Evolutionary conservation across 345 rosid species (phyloP).

Genomic region (Hypericum perforatum): DNA sequence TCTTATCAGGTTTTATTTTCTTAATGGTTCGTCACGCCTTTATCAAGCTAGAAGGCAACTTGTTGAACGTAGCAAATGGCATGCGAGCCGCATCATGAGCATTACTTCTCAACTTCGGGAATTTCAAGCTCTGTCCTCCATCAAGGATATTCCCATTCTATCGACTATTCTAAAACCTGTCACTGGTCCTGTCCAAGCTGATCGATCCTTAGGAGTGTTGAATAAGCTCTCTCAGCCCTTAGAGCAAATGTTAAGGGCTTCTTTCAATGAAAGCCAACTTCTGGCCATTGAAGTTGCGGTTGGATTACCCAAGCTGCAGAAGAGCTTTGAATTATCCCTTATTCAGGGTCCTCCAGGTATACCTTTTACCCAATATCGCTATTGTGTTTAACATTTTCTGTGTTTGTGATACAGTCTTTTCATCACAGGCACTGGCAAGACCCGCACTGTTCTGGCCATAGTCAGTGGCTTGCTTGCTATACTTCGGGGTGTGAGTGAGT

Average conservation of each 20-base stretch:
- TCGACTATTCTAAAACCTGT: slow-evolving; percentile 65
- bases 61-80: slow-evolving; percentile 96
- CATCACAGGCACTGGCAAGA: slow-evolving; percentile 81
- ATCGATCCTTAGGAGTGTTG: slow-evolving; percentile 34
- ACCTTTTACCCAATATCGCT: slow-evolving; percentile 4
- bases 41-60: slow-evolving; percentile 89
- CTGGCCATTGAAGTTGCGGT: slow-evolving; percentile 65
- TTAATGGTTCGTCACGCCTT: slow-evolving; percentile 56
- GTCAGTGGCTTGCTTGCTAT: slow-evolving; percentile 81
- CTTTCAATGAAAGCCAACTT: slow-evolving; percentile 82
- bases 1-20: slow-evolving; percentile 73
- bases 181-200: slow-evolving; percentile 23
- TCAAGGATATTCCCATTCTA: slow-evolving; percentile 61
- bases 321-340: slow-evolving; percentile 65
- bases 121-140: slow-evolving; percentile 80
- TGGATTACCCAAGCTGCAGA: slow-evolving; percentile 36
- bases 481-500: slow-evolving; percentile 25
- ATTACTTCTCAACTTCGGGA: slow-evolving; percentile 88
- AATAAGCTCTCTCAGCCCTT: slow-evolving; percentile 51
- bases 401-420: slow-evolving; percentile 5
- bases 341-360: slow-evolving; percentile 99
- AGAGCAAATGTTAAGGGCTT: slow-evolving; percentile 53
- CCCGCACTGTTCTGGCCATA: slow-evolving; percentile 87
- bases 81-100: slow-evolving; percentile 78
- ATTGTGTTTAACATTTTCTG: slow-evolving; percentile 1